Evolutionary conservation across 2,329 filamentous ascomycete genomes (phyloP).

Genomic region (Fusarium tupiense): DNA sequence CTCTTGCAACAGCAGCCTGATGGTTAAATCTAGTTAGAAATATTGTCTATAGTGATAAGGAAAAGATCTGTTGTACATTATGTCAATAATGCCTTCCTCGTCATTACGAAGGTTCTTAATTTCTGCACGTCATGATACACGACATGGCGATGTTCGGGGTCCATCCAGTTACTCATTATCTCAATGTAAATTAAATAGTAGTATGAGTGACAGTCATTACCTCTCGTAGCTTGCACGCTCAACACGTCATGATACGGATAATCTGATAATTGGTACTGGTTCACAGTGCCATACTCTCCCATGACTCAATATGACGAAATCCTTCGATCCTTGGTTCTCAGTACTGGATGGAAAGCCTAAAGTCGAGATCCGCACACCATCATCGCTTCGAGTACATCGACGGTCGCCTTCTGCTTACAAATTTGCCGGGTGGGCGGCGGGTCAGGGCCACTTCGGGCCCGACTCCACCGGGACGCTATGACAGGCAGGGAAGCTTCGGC

Average conservation of each 20-base stretch:
- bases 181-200: neutral
- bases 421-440: neutral
- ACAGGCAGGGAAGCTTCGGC: too few relatives aligned
- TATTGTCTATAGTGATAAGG: neutral
- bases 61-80: neutral
- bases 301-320: neutral
- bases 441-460: neutral
- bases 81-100: accelerated
- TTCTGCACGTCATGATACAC: neutral
- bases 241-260: neutral
- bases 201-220: accelerated
- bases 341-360: accelerated
- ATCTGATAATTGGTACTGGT: too few relatives aligned
- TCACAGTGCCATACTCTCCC: neutral
- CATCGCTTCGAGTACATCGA: accelerated
- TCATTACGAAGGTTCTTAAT: too few relatives aligned
- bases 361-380: accelerated
- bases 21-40: too few relatives aligned
- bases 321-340: neutral
- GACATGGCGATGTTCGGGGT: accelerated
- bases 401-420: neutral
- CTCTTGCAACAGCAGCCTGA: neutral
- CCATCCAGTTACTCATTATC: neutral
- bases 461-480: neutral
- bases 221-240: neutral